phyloP scores from a whole-genome alignment of 768 basidiomycete species.

The Cantharellus anzutake region DNA sequence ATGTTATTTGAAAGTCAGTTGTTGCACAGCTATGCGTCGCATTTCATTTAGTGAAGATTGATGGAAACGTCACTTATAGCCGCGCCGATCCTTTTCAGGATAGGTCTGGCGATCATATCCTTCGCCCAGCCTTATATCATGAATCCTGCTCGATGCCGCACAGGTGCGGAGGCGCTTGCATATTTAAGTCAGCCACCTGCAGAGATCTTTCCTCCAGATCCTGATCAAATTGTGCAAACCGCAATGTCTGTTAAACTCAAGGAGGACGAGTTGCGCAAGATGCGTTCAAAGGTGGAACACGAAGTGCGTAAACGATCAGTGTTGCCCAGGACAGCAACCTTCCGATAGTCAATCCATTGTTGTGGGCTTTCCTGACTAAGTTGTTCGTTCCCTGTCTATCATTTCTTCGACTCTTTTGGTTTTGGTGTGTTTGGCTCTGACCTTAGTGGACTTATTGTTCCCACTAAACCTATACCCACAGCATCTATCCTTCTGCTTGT shows the following conservation, averaged over 20 bases:
- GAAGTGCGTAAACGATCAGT: background rate
- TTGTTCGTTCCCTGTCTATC: too few relatives aligned
- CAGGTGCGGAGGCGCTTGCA: background rate
- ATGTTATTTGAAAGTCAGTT: constrained; percentile 59
- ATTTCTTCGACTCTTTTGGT: too few relatives aligned
- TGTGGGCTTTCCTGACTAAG: background rate
- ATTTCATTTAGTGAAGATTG: background rate
- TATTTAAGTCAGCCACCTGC: constrained; percentile 7
- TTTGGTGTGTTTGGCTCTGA: too few relatives aligned
- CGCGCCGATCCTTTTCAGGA: constrained; percentile 50
- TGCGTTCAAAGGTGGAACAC: constrained; percentile 8
- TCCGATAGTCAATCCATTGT: background rate
- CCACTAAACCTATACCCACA: too few relatives aligned
- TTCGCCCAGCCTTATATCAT: constrained; percentile 28
- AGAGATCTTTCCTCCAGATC: constrained; percentile 5
- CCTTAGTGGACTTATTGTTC: too few relatives aligned
- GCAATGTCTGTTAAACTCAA: constrained; percentile 4
- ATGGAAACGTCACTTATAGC: constrained; percentile 24
- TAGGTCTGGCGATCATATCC: constrained; percentile 44
- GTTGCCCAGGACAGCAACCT: background rate
- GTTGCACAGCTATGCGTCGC: background rate
- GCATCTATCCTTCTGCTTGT: too few relatives aligned
- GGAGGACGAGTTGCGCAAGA: constrained; percentile 8
- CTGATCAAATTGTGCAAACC: constrained; percentile 5
- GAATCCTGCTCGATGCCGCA: constrained; percentile 1